phyloP scores from a whole-genome alignment of 2,329 filamentous ascomycete genomes.

The Leptographium flavum region DNA sequence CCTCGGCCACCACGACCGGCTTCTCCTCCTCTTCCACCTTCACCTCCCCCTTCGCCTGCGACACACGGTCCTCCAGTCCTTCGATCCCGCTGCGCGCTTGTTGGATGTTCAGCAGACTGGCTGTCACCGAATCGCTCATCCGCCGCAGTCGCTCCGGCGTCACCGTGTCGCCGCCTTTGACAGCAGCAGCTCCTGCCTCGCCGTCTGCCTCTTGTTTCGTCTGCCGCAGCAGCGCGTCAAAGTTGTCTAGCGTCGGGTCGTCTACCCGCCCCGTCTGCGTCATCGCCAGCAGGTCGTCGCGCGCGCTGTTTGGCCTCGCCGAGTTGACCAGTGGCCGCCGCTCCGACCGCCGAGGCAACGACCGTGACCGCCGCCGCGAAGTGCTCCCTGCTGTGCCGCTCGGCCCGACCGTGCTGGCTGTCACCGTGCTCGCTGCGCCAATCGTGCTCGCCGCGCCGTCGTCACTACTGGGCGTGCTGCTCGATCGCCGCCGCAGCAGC shows the following conservation, averaged over 20 bases:
- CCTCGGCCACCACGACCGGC: neutral
- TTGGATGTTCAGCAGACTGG: slow-evolving; percentile 36
- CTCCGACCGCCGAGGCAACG: slow-evolving; percentile 28
- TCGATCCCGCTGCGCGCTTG: slow-evolving; percentile 44
- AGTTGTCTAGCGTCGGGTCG: slow-evolving; percentile 44
- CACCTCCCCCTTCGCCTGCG: slow-evolving; percentile 15
- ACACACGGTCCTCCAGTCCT: slow-evolving; percentile 37
- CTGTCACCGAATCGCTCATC: slow-evolving; percentile 38
- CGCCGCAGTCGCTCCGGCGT: slow-evolving; percentile 13
- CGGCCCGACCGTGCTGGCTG: slow-evolving; percentile 12
- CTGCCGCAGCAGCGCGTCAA: slow-evolving; percentile 34
- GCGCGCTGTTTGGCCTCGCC: slow-evolving; percentile 36
- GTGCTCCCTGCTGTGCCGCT: slow-evolving; percentile 17
- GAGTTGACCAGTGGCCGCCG: slow-evolving; percentile 39
- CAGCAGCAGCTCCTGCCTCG: too few relatives aligned
- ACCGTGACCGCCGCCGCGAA: slow-evolving; percentile 22
- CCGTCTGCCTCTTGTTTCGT: slow-evolving; percentile 10
- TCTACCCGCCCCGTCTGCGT: slow-evolving; percentile 35
- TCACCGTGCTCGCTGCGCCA: slow-evolving; percentile 4
- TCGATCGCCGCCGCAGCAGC: slow-evolving; percentile 10
- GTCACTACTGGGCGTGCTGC: neutral
- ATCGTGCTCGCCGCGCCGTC: neutral
- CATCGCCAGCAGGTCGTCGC: slow-evolving; percentile 40
- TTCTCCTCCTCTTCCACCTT: neutral
- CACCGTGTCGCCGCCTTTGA: slow-evolving; percentile 7